These are phyloP conservation scores for Cladosporium sp. DNA, from an alignment of 2,329 filamentous ascomycete genomes.

Conservation along the genomic window DNA sequence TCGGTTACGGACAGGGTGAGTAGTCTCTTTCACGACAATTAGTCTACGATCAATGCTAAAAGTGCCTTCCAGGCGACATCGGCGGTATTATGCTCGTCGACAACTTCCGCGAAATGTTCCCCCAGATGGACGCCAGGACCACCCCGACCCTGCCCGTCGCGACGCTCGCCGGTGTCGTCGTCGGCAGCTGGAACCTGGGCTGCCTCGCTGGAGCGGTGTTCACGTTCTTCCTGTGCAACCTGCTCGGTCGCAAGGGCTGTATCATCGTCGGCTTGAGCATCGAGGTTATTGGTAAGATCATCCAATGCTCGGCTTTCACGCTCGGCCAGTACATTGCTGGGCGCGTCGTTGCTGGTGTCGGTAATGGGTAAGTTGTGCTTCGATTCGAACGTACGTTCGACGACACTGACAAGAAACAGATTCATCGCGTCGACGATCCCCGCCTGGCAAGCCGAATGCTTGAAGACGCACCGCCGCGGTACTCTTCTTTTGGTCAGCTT, in stretches of 20 bases:
- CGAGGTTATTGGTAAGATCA: conserved; percentile 42
- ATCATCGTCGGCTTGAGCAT: conserved; percentile 25
- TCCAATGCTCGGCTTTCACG: conserved; percentile 41
- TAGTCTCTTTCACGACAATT: conserved; percentile 33
- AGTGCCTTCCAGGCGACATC: conserved; percentile 24
- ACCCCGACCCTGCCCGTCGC: conserved; percentile 30
- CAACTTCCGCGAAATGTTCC: conserved; percentile 48
- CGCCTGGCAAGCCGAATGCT: conserved; percentile 46
- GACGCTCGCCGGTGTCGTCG: conserved; percentile 36
- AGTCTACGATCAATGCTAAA: neutral
- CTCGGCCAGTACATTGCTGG: conserved; percentile 42
- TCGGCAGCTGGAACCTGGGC: conserved; percentile 16
- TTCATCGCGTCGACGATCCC: conserved; percentile 46
- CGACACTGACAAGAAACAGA: neutral
- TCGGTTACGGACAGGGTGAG: conserved; percentile 13
- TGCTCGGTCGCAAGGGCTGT: conserved; percentile 5
- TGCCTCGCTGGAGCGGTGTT: conserved; percentile 9
- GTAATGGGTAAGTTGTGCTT: conserved; percentile 34
- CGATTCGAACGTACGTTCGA: conserved; percentile 9
- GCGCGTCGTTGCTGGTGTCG: conserved; percentile 45
- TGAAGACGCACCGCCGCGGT: conserved; percentile 43
- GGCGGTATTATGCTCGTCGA: conserved; percentile 58
- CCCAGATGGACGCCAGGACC: conserved; percentile 35
- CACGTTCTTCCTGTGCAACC: conserved; percentile 10
- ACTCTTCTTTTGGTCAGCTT: conserved; percentile 42